Evolutionary conservation across 75 land plant genomes (phyloP), one percentile per base, ranked within the genome.

Genomic region (Chamaecyparis obtusa): DNA sequence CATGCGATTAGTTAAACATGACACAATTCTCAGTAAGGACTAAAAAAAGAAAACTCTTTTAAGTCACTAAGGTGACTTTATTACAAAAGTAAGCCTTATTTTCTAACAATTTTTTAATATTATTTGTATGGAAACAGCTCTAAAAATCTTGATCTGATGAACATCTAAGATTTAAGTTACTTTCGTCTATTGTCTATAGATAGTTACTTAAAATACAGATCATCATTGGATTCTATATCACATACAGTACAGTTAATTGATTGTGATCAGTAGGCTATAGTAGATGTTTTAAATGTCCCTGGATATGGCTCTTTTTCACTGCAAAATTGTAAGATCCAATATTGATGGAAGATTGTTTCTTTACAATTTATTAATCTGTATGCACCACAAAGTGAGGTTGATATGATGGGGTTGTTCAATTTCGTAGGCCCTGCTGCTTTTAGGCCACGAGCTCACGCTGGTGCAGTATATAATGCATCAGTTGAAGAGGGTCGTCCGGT

Each of bases 341-440:
- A 11, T 71, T 32, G 3, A 27, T 71, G 14, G 30, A n/a, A 71
- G n/a, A 8, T 71, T 64, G 69, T 74, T 74, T 74, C 36, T 32
- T 81, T 46, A 19, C 10, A 10, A 3, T 0, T 80, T 46, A 9
- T n/a, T 32, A 46, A 46, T 46, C 16, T 41, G 9, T 44, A 81
- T 46, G 32, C 30, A 27, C n/a, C 3, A 46, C n/a, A n/a, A 85
- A 33, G 36, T n/a, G 72, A 37, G 27, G 86, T 41, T 69, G 36
- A 69, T 85, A 33, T 78, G 39, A 75, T 33, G 44, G 3, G 30
- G 36, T 86, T 44, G 41, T 10, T 83, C 83, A 86, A 36, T 43
- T 55, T 67, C 32, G 27, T 90, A 98, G 99, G 97, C 90, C 96
- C 99, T 64, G 99, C 99, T 86, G 99, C 99, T 64, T 98, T 98